Percentiles rank a stretch among this genome's conserved stretches.
phyloP scores from a whole-genome alignment of 225 moss, liverwort and hornwort genomes.

The Climacium dendroides region DNA sequence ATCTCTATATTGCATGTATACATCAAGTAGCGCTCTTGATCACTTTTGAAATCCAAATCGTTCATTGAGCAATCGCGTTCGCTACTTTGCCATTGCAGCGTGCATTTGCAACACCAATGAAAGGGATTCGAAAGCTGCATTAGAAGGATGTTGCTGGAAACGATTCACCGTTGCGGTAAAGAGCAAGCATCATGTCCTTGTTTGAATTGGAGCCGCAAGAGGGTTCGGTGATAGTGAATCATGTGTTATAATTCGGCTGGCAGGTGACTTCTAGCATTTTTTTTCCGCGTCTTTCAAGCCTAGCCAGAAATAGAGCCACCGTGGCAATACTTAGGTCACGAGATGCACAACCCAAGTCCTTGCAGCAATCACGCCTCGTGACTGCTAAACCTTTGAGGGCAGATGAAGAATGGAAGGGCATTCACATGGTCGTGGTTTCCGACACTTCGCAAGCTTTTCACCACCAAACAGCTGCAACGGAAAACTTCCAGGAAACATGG shows the following conservation, averaged over 20 bases:
- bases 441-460: not conserved
- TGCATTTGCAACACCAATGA: not conserved
- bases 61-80: not conserved
- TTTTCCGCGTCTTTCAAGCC: not conserved
- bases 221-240: not conserved
- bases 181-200: not conserved
- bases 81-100: not conserved
- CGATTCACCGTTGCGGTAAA: not conserved
- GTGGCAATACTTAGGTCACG: not conserved
- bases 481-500: conserved; percentile 8
- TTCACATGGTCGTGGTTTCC: conserved; percentile 2
- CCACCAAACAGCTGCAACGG: conserved; percentile 4
- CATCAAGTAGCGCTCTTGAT: not conserved
- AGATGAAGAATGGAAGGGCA: conserved; percentile 18
- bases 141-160: not conserved
- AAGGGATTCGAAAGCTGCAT: not conserved
- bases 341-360: not conserved
- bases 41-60: not conserved
- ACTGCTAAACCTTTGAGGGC: not conserved
- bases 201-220: not conserved
- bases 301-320: not conserved
- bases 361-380: not conserved
- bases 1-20: not conserved
- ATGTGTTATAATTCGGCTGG: not conserved
- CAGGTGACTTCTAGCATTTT: not conserved